These are phyloP conservation scores for Hymenochaete sp. DNA, from an alignment of 1,284 basidiomycete genomes.

Conservation along the genomic window DNA sequence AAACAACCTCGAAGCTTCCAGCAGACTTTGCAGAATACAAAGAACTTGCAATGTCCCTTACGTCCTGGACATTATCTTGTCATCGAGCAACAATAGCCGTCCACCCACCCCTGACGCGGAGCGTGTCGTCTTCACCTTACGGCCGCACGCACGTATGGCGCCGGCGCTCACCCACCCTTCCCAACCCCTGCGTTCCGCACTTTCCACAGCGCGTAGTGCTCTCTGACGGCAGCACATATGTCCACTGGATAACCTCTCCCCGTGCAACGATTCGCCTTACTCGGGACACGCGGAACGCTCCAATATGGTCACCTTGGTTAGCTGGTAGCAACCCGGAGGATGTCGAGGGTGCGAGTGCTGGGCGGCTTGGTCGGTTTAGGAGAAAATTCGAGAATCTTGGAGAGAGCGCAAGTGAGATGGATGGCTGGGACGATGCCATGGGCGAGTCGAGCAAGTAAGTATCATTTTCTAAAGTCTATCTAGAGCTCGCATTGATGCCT, in stretches of 20 bases:
- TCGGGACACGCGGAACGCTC: constrained; percentile 80
- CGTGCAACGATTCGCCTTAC: constrained; percentile 65
- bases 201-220: constrained; percentile 78
- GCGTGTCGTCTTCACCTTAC: constrained; percentile 60
- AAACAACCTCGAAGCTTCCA: no score
- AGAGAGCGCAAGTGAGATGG: no score
- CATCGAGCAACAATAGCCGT: no score
- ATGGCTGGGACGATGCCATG: no score
- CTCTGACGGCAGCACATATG: constrained; percentile 81
- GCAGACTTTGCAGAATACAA: no score
- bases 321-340: constrained; percentile 40
- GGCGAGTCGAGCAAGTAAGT: no score
- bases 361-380: constrained; percentile 74
- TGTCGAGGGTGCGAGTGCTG: constrained; percentile 60
- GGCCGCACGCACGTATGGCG: constrained; percentile 72
- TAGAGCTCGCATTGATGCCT: no score
- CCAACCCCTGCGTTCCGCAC: constrained; percentile 73
- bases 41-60: no score
- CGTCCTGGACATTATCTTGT: no score
- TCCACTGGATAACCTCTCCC: constrained; percentile 80
- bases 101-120: constrained; percentile 27
- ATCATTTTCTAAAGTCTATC: no score
- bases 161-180: constrained; percentile 53
- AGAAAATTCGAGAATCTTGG: constrained; percentile 61
- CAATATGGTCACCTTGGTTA: constrained; percentile 48